phyloP scores from a whole-genome alignment of 305 asterid species.

The Fraxinus greggii region DNA sequence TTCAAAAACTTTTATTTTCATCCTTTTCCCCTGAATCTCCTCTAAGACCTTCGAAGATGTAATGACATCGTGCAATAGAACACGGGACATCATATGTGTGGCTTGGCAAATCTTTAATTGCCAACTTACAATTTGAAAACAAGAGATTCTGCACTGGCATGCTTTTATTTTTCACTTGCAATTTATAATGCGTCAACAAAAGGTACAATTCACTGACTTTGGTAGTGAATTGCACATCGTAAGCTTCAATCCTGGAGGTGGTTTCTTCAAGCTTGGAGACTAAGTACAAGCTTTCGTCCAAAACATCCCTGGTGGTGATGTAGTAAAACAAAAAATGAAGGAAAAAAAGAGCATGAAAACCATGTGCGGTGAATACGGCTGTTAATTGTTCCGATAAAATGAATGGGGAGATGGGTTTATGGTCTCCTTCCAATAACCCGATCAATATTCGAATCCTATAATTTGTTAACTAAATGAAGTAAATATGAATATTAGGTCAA shows the following conservation, averaged over 20 bases:
- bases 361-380: constrained; percentile 16
- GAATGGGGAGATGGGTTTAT: no score
- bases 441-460: no score
- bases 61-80: no score
- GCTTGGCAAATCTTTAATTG: constrained; percentile 42
- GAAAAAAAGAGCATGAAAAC: constrained; percentile 38
- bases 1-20: no score
- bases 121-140: constrained; percentile 45
- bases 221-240: constrained; percentile 38
- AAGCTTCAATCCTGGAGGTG: constrained; percentile 44
- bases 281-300: constrained; percentile 37
- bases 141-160: constrained; percentile 41
- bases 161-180: constrained; percentile 32
- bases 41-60: no score
- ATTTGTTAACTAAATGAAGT: no score
- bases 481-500: no score
- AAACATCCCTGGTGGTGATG: constrained; percentile 28
- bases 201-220: constrained; percentile 31
- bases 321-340: constrained; percentile 32
- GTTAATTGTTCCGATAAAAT: no score
- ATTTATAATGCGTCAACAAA: constrained; percentile 25
- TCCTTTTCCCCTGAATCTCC: no score
- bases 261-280: constrained; percentile 35
- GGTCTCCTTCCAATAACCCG: no score
- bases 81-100: constrained; percentile 53